Conservation (phyloP, 106 monocot genomes). For the Acanthochlamys bracteata region DNA sequence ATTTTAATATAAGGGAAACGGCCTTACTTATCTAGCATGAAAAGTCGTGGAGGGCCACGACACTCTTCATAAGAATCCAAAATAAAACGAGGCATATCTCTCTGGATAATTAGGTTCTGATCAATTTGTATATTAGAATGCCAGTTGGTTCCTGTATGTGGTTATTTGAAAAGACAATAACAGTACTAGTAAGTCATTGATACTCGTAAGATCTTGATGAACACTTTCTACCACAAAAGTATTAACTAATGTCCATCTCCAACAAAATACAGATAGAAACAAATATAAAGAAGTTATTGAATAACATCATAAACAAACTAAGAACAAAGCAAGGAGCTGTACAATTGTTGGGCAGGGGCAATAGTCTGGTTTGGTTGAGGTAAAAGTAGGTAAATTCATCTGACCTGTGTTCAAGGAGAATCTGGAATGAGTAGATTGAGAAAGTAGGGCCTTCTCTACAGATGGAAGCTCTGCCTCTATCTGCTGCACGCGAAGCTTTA, state of each 20-base stretch:
- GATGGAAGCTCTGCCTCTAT: slow-evolving; percentile 88
- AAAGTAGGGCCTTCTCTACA: slow-evolving; percentile 55
- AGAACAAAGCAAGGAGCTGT: too few species aligned
- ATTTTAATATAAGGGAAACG: not conserved
- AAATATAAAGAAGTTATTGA: too few species aligned
- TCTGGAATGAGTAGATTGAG: slow-evolving; percentile 36
- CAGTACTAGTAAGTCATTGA: too few species aligned
- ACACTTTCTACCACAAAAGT: too few species aligned
- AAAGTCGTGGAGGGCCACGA: slow-evolving; percentile 77
- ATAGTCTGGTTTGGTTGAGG: too few species aligned
- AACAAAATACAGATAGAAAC: too few species aligned
- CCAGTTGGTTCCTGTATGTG: slow-evolving; percentile 65
- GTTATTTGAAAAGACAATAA: slow-evolving; percentile 1
- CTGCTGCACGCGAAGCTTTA: slow-evolving; percentile 86
- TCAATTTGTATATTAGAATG: slow-evolving; percentile 63
- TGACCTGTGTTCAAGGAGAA: slow-evolving; percentile 18
- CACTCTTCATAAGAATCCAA: slow-evolving; percentile 96
- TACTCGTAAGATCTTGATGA: too few species aligned
- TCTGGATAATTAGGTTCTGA: slow-evolving; percentile 71
- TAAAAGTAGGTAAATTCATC: too few species aligned
- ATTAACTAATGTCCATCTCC: too few species aligned
- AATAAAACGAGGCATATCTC: slow-evolving; percentile 95
- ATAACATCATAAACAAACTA: too few species aligned
- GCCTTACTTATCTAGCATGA: slow-evolving; percentile 83
- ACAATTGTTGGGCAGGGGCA: too few species aligned